Evolutionary conservation across 1,139 yeast species (phyloP), one percentile per base, ranked within the genome.

Genomic region (Sugiyamaella castrensis): DNA sequence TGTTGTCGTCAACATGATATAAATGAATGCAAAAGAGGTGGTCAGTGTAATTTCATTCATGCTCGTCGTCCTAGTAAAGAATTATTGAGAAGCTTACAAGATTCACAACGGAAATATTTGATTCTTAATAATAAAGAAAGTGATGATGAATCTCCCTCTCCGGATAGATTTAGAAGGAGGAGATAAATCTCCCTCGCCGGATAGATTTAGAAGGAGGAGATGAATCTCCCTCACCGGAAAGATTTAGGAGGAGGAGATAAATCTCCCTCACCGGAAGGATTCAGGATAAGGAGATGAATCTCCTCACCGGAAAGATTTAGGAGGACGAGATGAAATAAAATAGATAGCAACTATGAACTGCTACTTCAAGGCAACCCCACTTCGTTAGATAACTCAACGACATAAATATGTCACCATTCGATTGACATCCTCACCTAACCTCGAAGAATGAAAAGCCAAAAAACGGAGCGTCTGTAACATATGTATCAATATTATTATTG

Each of bases 21-120:
- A 4, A 67, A 74, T 36, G 70, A 70, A 29, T 91, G 98, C 65
- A 76, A 75, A 27, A 75, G 98, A 63, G 92, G 89, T 1, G 88
- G 84, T 30, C 77, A 77, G 60, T 91, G 98, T 67, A 91, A 91
- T 67, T 88, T 87, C 66, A 85, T 89, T 78, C 98, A 91, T 66
- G 75, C 84, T 1, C 74, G 83, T 56, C 70, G 76, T 35, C 91
- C 95, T 0, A 67, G 77, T 1, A 62, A 64, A 11, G 70, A 63
- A 15, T 61, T 84, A 31, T 67, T 71, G 41, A 64, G 63, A 16
- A 69, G 68, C 15, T 63, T 85, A 49, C 66, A 63, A 39, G 50
- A 60, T 15, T 61, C 73, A 2, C 76, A 71, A 59, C 59, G 65
- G 53, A 66, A 59, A 42, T 48, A 54, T 31, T 40, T 32, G 16